Conservation (phyloP, 108 stramenopile genomes). For the Thalassiosira profunda region DNA sequence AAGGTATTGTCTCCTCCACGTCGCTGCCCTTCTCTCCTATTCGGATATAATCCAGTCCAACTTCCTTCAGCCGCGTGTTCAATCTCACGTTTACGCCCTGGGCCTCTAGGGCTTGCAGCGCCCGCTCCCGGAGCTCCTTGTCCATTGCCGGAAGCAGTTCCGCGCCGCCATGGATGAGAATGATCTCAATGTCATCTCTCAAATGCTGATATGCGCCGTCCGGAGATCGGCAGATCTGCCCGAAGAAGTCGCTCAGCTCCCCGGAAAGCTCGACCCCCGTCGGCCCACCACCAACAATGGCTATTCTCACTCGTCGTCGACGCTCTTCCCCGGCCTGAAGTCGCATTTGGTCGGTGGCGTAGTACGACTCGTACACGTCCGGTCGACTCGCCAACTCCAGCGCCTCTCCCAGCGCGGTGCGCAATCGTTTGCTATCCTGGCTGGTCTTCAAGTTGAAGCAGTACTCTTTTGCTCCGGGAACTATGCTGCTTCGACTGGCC, state of each 20-base stretch:
- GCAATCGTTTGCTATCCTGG: constrained; percentile 49
- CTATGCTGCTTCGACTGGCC: constrained; percentile 28
- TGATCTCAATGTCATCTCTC: constrained; percentile 1
- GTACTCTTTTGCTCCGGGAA: constrained; percentile 49
- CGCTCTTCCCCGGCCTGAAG: constrained; percentile 29
- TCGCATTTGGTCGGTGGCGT: constrained; percentile 22
- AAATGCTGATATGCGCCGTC: constrained; percentile 19
- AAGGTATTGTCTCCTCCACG: not conserved
- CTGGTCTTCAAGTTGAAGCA: constrained; percentile 56
- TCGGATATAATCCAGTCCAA: constrained; percentile 3
- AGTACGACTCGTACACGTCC: constrained; percentile 53
- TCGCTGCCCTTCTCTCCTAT: constrained; percentile 5
- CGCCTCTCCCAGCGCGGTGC: constrained; percentile 54
- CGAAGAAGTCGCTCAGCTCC: constrained; percentile 28
- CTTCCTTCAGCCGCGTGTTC: constrained; percentile 7
- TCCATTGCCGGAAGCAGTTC: constrained; percentile 28
- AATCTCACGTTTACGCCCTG: constrained; percentile 19
- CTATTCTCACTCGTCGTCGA: constrained; percentile 33
- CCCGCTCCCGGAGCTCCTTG: constrained; percentile 2
- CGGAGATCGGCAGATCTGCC: not conserved
- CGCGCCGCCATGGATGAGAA: constrained; percentile 14
- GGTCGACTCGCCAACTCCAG: constrained; percentile 53
- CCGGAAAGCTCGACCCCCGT: constrained; percentile 45
- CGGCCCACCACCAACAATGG: constrained; percentile 55
- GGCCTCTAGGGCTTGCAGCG: not conserved